phyloP scores from a whole-genome alignment of 352 stramenopile species.

The Phytophthora boehmeriae region DNA sequence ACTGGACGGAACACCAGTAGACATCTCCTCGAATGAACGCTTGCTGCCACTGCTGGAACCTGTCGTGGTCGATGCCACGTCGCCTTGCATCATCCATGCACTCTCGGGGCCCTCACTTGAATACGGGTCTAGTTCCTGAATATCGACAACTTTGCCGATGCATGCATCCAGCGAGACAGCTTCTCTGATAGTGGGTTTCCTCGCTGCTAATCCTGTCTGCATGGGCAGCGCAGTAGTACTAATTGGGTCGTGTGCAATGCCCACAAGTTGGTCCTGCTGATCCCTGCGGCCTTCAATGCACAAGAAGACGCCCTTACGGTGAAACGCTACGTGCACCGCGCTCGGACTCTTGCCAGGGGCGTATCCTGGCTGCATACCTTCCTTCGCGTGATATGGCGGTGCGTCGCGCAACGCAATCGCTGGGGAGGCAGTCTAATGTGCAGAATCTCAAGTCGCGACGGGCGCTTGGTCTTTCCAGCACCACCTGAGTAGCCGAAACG shows the following conservation, averaged over 20 bases:
- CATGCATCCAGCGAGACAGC: slow-evolving; percentile 77
- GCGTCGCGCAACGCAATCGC: slow-evolving; percentile 72
- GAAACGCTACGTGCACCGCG: slow-evolving; percentile 77
- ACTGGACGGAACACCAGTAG: slow-evolving; percentile 31
- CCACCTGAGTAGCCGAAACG: slow-evolving; percentile 43
- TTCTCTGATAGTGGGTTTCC: slow-evolving; percentile 78
- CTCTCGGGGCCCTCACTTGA: slow-evolving; percentile 37
- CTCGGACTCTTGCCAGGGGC: slow-evolving; percentile 81
- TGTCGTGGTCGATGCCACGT: slow-evolving; percentile 18
- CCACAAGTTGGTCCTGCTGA: slow-evolving; percentile 79
- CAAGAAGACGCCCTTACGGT: slow-evolving; percentile 82
- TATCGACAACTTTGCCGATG: slow-evolving; percentile 85
- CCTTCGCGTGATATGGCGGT: slow-evolving; percentile 84
- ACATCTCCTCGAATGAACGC: slow-evolving; percentile 83
- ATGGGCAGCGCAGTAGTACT: slow-evolving; percentile 63
- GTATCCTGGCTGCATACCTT: slow-evolving; percentile 86
- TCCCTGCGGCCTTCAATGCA: slow-evolving; percentile 80
- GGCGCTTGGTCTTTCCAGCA: slow-evolving; percentile 55
- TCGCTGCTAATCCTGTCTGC: slow-evolving; percentile 42
- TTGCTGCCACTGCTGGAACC: slow-evolving; percentile 44
- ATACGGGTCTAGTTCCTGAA: slow-evolving; percentile 66
- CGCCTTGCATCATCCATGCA: slow-evolving; percentile 19
- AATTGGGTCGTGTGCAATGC: slow-evolving; percentile 77
- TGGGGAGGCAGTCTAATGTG: slow-evolving; percentile 85
- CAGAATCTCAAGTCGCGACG: slow-evolving; percentile 73